Percentiles rank a stretch among this genome's conserved stretches.
Conservation (phyloP, 2,329 filamentous ascomycete genomes). For the Reticulascus tulasneorum region DNA sequence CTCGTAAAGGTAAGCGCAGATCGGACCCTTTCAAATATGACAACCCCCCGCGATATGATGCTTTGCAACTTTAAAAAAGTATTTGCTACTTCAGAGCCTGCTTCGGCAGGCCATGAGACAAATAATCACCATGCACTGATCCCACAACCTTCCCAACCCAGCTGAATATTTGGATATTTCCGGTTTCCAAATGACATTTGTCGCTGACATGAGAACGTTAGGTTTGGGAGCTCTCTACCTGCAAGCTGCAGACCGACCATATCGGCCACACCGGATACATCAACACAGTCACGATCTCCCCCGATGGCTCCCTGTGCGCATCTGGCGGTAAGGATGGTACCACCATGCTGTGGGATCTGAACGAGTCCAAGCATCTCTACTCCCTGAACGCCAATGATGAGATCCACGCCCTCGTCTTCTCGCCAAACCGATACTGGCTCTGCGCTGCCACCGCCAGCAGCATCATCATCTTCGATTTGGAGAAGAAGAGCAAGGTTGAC, state of each 20-base stretch:
- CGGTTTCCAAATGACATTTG: conserved; percentile 3
- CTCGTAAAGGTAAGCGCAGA: conserved; percentile 87
- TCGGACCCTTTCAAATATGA: not conserved
- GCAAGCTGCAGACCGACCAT: conserved; percentile 99
- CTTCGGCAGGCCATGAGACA: conserved; percentile 87
- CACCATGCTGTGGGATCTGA: conserved; percentile 99
- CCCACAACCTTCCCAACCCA: conserved; percentile 10
- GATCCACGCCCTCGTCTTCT: conserved; percentile 99
- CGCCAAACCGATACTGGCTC: conserved; percentile 99
- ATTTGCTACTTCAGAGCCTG: conserved; percentile 99
- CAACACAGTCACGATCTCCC: conserved; percentile 99
- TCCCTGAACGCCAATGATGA: conserved; percentile 98
- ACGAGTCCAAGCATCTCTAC: conserved; percentile 99
- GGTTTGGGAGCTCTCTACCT: conserved; percentile 99
- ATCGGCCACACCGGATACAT: conserved; percentile 99
- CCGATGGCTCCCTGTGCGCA: conserved; percentile 97
- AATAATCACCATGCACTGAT: conserved; percentile 90
- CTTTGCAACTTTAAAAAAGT: conserved; percentile 83
- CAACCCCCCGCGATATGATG: conserved; percentile 68
- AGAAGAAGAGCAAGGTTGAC: conserved; percentile 99
- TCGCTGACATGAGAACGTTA: conserved; percentile 36
- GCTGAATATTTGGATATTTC: not conserved
- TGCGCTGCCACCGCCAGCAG: conserved; percentile 94
- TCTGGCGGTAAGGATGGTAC: conserved; percentile 99
- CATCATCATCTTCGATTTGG: conserved; percentile 99